phyloP scores from a whole-genome alignment of 441 rosid species.

The Eruca vesicaria region DNA sequence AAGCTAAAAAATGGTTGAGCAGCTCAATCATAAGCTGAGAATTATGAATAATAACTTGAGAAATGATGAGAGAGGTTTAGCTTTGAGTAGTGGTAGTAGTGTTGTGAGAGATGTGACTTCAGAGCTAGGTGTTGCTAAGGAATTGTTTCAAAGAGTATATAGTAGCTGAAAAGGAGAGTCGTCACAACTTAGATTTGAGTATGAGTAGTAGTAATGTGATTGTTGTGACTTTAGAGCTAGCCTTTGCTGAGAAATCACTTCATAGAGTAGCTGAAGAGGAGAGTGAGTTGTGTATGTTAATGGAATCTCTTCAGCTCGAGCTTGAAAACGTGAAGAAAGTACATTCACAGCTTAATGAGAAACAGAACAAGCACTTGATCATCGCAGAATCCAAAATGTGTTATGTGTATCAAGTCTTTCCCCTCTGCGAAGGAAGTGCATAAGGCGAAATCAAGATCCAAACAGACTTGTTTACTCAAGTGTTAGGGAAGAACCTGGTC shows the following conservation, averaged over 20 bases:
- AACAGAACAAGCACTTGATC: slow-evolving; percentile 52
- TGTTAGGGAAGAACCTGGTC: slow-evolving; percentile 48
- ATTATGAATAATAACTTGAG: too few relatives aligned
- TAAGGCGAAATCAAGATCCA: slow-evolving; percentile 44
- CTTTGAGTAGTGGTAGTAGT: neutral
- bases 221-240: slow-evolving; percentile 69
- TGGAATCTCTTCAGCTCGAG: slow-evolving; percentile 72
- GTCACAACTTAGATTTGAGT: slow-evolving; percentile 37
- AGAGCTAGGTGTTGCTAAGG: slow-evolving; percentile 65
- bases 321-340: slow-evolving; percentile 74
- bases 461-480: slow-evolving; percentile 61
- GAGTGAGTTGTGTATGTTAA: slow-evolving; percentile 46
- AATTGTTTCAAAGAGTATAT: slow-evolving; percentile 69
- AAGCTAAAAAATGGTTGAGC: slow-evolving; percentile 38
- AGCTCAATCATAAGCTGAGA: too few relatives aligned
- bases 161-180: slow-evolving; percentile 67
- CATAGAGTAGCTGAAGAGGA: slow-evolving; percentile 81
- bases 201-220: slow-evolving; percentile 46
- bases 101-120: too few relatives aligned
- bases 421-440: slow-evolving; percentile 53
- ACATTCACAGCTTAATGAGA: slow-evolving; percentile 69
- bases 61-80: too few relatives aligned
- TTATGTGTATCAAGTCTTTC: slow-evolving; percentile 43
- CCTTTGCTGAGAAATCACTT: slow-evolving; percentile 74
- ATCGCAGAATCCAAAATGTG: slow-evolving; percentile 61